Evolutionary conservation across 495 filamentous ascomycete genomes (phyloP).

Genomic region (Ascodesmis nigricans): DNA sequence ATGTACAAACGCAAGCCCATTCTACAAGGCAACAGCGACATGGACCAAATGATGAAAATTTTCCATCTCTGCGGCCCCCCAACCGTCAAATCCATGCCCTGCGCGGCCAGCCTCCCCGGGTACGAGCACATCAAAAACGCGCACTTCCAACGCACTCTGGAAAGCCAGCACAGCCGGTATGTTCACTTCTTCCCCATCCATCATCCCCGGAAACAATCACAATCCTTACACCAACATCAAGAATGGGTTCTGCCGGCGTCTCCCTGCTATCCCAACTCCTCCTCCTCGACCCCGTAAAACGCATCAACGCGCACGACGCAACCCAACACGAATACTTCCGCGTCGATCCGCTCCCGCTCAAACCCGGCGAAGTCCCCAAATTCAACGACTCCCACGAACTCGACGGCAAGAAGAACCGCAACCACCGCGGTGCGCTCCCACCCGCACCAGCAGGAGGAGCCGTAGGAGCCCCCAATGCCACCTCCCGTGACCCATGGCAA

Average conservation of each 20-base stretch:
- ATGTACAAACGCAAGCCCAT: conserved; percentile 94
- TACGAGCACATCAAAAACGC: conserved; percentile 49
- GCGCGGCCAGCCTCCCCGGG: conserved; percentile 60
- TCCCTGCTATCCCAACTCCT: conserved; percentile 65
- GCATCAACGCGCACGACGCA: conserved; percentile 88
- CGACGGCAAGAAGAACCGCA: conserved; percentile 69
- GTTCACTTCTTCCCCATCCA: conserved; percentile 7
- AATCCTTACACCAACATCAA: conserved; percentile 11
- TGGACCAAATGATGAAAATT: conserved; percentile 73
- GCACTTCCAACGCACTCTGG: conserved; percentile 40
- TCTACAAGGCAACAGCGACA: conserved; percentile 67
- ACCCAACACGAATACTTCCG: conserved; percentile 82
- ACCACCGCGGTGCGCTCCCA: conserved; percentile 52
- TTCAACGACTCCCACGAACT: conserved; percentile 94
- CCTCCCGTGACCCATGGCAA: too few relatives aligned
- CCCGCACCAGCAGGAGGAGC: conserved; percentile 78
- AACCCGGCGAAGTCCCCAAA: conserved; percentile 56
- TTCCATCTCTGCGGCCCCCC: conserved; percentile 87
- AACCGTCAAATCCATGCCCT: conserved; percentile 81
- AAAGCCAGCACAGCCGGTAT: conserved; percentile 49
- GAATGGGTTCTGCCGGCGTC: conserved; percentile 38
- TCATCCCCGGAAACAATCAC: too few relatives aligned
- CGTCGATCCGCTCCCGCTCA: conserved; percentile 51
- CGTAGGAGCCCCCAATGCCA: too few relatives aligned
- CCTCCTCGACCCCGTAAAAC: conserved; percentile 64